These are phyloP conservation scores for Beauveria sp. DNA, from an alignment of 2,329 filamentous ascomycete species.

Conservation along the genomic window DNA sequence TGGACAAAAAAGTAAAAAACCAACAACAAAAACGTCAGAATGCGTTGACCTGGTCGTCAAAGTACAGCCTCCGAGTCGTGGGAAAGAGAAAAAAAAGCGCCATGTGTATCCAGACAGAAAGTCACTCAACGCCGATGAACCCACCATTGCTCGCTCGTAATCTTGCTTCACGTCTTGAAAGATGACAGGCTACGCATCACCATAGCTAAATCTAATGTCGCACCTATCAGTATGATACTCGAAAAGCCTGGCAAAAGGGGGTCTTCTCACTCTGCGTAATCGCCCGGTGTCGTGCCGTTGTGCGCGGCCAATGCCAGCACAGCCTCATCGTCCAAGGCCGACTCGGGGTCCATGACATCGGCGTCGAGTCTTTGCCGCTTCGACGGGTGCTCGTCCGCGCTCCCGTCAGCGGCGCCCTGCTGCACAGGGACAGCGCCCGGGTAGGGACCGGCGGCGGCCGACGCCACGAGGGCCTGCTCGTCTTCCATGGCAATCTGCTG, in stretches of 20 bases:
- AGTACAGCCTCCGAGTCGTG: background rate
- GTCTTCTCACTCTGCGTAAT: conserved; percentile 33
- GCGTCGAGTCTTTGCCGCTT: conserved; percentile 35
- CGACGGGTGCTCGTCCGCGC: conserved; percentile 25
- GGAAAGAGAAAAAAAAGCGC: background rate
- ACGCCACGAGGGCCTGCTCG: conserved; percentile 2
- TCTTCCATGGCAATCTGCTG: conserved; percentile 4
- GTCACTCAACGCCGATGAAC: background rate
- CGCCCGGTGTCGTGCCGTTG: conserved; percentile 32
- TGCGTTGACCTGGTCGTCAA: background rate
- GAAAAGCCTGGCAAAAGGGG: background rate
- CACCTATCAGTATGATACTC: conserved; percentile 10
- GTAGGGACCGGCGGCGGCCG: background rate
- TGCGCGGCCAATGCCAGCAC: conserved; percentile 41
- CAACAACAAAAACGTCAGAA: background rate
- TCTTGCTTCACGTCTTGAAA: background rate
- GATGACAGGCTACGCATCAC: conserved; percentile 26
- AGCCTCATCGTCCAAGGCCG: conserved; percentile 38
- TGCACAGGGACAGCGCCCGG: background rate
- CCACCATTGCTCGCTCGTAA: background rate
- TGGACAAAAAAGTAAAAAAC: background rate
- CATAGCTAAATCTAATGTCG: conserved; percentile 30
- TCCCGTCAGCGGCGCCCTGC: background rate
- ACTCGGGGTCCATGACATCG: conserved; percentile 24
- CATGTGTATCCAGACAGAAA: conserved; percentile 4